Evolutionary conservation across 306 rosid species (phyloP).

Genomic region (Trifolium repens): DNA sequence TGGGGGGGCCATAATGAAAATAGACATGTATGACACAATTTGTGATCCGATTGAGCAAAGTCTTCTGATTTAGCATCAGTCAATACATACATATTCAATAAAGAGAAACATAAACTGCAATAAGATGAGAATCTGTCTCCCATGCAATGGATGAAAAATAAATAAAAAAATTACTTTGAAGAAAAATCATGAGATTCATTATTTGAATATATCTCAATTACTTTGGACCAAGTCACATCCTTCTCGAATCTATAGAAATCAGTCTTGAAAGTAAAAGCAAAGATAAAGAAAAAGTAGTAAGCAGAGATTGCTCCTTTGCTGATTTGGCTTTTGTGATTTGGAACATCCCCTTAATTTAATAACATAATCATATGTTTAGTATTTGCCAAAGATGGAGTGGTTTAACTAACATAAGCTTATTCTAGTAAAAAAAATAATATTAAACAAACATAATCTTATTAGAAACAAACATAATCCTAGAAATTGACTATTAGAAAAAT

Average conservation of each 20-base stretch:
- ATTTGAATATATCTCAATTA: slow-evolving; percentile 58
- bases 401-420: slow-evolving; percentile 29
- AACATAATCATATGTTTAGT: slow-evolving; percentile 26
- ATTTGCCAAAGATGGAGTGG: slow-evolving; percentile 36
- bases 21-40: slow-evolving; percentile 40
- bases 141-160: slow-evolving; percentile 46
- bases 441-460: background rate
- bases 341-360: slow-evolving; percentile 21
- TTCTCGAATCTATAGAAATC: slow-evolving; percentile 73
- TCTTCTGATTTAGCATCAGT: slow-evolving; percentile 26
- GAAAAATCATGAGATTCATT: slow-evolving; percentile 41
- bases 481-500: slow-evolving; percentile 25
- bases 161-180: background rate
- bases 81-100: slow-evolving; percentile 21
- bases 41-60: slow-evolving; percentile 46
- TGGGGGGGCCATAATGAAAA: slow-evolving; percentile 38
- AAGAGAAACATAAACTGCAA: slow-evolving; percentile 62
- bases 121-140: slow-evolving; percentile 72
- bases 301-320: slow-evolving; percentile 57
- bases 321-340: slow-evolving; percentile 50
- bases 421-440: background rate
- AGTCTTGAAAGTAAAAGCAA: slow-evolving; percentile 57
- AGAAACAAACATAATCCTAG: background rate
- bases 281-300: slow-evolving; percentile 68
- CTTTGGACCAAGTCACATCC: slow-evolving; percentile 73